phyloP scores from a whole-genome alignment of 176 grass and related monocot genomes.

The Musa itinerans region DNA sequence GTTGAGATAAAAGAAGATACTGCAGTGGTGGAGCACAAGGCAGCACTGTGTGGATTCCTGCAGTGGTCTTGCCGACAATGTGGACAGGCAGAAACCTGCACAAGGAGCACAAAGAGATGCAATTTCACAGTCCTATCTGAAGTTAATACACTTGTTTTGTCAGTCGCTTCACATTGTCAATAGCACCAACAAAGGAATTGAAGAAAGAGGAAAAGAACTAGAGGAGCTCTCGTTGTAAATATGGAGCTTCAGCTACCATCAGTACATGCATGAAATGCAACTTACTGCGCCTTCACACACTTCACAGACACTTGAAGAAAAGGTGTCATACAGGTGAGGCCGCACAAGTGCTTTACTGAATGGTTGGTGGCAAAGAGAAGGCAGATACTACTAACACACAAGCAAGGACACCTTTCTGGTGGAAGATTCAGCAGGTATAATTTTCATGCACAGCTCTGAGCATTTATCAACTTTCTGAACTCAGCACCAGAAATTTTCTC shows the following conservation, averaged over 20 bases:
- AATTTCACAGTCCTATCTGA: neutral
- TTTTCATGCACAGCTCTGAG: neutral
- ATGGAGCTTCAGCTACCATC: neutral
- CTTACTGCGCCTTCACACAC: neutral
- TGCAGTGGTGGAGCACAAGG: neutral
- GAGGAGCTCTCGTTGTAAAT: neutral
- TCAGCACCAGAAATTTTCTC: conserved; percentile 51
- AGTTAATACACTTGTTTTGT: neutral
- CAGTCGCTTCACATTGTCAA: neutral
- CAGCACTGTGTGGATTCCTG: neutral
- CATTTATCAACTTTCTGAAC: conserved; percentile 17
- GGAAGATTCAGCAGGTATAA: neutral
- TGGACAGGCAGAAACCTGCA: neutral
- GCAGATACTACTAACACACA: neutral
- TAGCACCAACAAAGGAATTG: neutral
- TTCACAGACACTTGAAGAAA: conserved; percentile 10
- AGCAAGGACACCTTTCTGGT: neutral
- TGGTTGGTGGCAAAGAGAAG: neutral
- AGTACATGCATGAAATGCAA: neutral
- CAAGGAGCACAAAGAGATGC: neutral
- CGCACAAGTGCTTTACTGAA: no score
- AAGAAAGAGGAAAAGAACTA: neutral
- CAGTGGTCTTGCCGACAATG: neutral
- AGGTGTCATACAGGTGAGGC: neutral
- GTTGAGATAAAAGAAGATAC: no score